Percentiles rank a stretch among this genome's conserved stretches.
Evolutionary conservation across 1,284 basidiomycete species (phyloP).

Genomic region (Athelia sp.): DNA sequence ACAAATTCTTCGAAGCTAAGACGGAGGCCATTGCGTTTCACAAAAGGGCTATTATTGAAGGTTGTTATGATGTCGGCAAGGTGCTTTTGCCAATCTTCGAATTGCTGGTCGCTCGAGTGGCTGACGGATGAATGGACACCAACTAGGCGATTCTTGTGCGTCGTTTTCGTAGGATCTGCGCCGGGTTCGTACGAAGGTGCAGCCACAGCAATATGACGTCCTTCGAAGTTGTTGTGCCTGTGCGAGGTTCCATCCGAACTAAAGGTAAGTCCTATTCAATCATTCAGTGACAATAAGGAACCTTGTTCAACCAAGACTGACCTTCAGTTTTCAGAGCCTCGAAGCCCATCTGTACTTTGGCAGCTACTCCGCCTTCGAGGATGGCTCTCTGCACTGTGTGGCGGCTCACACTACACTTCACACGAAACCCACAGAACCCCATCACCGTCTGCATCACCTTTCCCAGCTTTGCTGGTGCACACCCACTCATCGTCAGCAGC

Average conservation of each 20-base stretch:
- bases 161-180: not conserved
- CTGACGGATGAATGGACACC: not conserved
- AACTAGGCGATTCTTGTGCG: conserved; percentile 6
- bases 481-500: not conserved
- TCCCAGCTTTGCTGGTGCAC: not conserved
- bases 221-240: conserved; percentile 13
- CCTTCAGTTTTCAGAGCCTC: conserved; percentile 8
- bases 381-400: conserved; percentile 9
- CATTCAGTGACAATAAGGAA: not conserved
- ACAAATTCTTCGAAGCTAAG: conserved; percentile 7
- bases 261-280: conserved; percentile 1
- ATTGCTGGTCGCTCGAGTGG: conserved; percentile 6
- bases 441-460: not conserved
- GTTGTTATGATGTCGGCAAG: conserved; percentile 3
- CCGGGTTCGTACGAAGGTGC: conserved; percentile 1
- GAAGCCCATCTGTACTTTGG: conserved; percentile 8
- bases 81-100: conserved; percentile 1
- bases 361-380: conserved; percentile 10
- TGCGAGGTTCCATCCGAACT: conserved; percentile 12
- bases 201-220: conserved; percentile 4
- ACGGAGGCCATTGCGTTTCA: conserved; percentile 5
- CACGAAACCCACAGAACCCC: not conserved
- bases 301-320: not conserved
- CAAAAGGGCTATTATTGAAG: conserved; percentile 13
- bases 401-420: conserved; percentile 5